phyloP scores from a whole-genome alignment of 2,329 filamentous ascomycete species.

The Cadophora sp. region DNA sequence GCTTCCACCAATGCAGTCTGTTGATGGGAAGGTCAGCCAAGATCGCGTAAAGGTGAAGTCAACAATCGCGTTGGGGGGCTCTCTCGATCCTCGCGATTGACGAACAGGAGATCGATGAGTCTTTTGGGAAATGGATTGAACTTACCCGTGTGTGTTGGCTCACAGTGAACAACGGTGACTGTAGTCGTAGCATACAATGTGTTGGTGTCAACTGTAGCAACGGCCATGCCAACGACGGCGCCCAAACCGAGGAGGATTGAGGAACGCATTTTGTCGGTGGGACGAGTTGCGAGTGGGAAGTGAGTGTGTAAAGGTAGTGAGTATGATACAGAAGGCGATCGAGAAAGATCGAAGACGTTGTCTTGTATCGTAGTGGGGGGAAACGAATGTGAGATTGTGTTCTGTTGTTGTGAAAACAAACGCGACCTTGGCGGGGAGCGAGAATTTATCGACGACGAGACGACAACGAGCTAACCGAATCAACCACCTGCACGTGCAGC shows the following conservation, averaged over 20 bases:
- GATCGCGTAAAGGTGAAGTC: constrained; percentile 14
- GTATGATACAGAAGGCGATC: constrained; percentile 23
- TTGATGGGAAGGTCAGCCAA: background rate
- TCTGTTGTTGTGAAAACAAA: constrained; percentile 3
- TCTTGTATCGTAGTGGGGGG: constrained; percentile 17
- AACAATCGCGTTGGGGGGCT: constrained; percentile 4
- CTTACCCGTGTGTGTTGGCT: constrained; percentile 16
- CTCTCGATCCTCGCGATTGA: background rate
- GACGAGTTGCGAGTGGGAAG: constrained; percentile 1
- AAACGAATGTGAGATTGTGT: constrained; percentile 21
- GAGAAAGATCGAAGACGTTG: constrained; percentile 21
- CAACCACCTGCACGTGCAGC: constrained; percentile 5
- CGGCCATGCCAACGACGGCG: constrained; percentile 20
- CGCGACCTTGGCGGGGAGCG: constrained; percentile 1
- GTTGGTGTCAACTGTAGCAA: constrained; percentile 7
- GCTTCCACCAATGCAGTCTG: constrained; percentile 21
- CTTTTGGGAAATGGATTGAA: background rate
- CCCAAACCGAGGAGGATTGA: constrained; percentile 29
- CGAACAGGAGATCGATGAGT: background rate
- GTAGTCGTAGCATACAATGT: constrained; percentile 23
- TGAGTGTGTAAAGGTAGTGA: constrained; percentile 7
- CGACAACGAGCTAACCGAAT: constrained; percentile 5
- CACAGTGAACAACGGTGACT: constrained; percentile 25
- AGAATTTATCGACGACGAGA: constrained; percentile 11
- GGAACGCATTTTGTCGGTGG: constrained; percentile 31